These are phyloP conservation scores for Hondaea fermentalgiana DNA, from an alignment of 108 stramenopile species.

Conservation along the genomic window DNA sequence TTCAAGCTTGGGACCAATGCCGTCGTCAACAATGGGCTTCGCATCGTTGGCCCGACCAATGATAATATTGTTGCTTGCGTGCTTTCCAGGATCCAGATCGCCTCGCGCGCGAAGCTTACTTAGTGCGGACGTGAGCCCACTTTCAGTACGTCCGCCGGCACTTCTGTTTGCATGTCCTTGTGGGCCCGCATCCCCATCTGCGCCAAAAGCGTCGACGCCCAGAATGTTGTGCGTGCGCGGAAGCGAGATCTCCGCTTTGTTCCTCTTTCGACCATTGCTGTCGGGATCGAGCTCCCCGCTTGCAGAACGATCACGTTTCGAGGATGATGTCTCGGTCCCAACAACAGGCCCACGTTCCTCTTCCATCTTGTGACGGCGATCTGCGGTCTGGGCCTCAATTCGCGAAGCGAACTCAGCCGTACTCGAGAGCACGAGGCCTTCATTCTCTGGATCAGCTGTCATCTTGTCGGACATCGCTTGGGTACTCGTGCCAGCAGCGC, in stretches of 20 bases:
- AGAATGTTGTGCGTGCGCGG: not conserved
- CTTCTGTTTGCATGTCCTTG: not conserved
- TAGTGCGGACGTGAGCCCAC: not conserved
- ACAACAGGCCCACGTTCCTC: no score
- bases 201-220: not conserved
- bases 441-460: not conserved
- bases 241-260: no score
- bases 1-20: slow-evolving; percentile 63
- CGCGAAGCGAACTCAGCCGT: not conserved
- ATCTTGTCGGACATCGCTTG: no score
- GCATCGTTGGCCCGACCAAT: not conserved
- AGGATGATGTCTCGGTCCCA: no score
- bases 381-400: not conserved
- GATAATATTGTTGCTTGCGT: not conserved
- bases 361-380: no score
- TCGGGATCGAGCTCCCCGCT: no score
- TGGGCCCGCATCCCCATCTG: not conserved
- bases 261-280: no score
- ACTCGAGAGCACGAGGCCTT: not conserved
- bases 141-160: not conserved
- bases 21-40: not conserved
- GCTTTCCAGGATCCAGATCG: not conserved
- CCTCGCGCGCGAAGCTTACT: not conserved
- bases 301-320: no score
- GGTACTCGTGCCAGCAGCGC: no score